Conservation (phyloP, 2,329 filamentous ascomycete genomes). For the Trichoderma harzianum region DNA sequence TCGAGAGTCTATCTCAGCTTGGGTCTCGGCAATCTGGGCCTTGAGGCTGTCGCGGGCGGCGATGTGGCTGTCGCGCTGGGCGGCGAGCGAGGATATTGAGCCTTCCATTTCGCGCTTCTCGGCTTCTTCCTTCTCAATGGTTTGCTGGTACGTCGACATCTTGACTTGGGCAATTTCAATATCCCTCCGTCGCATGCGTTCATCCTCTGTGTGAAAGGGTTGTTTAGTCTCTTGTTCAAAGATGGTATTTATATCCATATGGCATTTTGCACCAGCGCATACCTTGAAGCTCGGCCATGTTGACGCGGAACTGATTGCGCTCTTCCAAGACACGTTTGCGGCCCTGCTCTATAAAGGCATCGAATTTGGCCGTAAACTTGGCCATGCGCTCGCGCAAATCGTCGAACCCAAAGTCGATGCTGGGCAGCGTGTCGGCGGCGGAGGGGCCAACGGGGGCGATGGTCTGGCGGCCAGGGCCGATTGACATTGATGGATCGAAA, state of each 20-base stretch:
- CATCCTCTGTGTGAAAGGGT: slow-evolving; percentile 63
- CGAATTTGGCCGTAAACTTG: slow-evolving; percentile 85
- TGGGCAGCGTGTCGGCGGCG: slow-evolving; percentile 76
- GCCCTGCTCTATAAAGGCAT: slow-evolving; percentile 89
- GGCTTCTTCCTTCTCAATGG: slow-evolving; percentile 70
- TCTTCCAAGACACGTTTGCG: slow-evolving; percentile 88
- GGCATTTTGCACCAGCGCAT: slow-evolving; percentile 26
- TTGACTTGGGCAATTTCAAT: slow-evolving; percentile 79
- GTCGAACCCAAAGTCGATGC: slow-evolving; percentile 93
- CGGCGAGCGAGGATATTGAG: slow-evolving; percentile 55
- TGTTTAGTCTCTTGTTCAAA: not conserved
- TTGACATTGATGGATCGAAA: slow-evolving; percentile 69
- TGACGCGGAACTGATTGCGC: slow-evolving; percentile 89
- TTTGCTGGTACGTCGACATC: slow-evolving; percentile 66
- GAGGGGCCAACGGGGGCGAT: slow-evolving; percentile 58
- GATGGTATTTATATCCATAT: not conserved
- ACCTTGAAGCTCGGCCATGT: slow-evolving; percentile 88
- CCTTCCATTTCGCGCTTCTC: slow-evolving; percentile 73
- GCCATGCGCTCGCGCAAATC: slow-evolving; percentile 93
- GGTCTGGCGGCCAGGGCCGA: slow-evolving; percentile 53
- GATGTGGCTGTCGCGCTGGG: slow-evolving; percentile 60
- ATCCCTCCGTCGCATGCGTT: slow-evolving; percentile 82
- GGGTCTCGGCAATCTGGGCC: slow-evolving; percentile 62
- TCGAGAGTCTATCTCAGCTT: slow-evolving; percentile 65
- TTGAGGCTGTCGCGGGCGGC: slow-evolving; percentile 55